These are phyloP conservation scores for Hsuehochloa calcarea DNA, from an alignment of 176 grass and related monocot genomes.

Conservation along the genomic window DNA sequence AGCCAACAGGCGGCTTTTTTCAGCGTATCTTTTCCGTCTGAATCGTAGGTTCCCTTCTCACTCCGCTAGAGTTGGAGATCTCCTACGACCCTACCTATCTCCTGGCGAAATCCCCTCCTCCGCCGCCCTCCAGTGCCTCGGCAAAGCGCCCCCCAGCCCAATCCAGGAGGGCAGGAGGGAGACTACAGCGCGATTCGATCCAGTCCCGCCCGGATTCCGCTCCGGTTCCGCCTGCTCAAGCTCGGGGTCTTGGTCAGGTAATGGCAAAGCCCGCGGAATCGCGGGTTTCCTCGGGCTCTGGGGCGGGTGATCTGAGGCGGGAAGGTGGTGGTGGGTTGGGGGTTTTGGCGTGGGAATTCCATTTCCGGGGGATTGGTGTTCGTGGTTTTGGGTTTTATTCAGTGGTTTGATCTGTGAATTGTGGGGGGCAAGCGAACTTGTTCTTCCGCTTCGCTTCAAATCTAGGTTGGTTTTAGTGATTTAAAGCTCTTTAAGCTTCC, in stretches of 20 bases:
- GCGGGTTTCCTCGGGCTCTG: background rate
- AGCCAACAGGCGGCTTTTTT: too few species aligned
- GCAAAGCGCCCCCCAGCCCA: background rate
- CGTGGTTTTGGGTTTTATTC: background rate
- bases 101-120: background rate
- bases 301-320: background rate
- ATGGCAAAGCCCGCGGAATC: background rate
- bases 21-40: too few species aligned
- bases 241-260: constrained; percentile 1
- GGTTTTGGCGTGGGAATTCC: background rate
- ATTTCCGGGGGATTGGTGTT: background rate
- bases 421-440: background rate
- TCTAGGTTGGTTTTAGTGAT: background rate
- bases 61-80: constrained; percentile 9
- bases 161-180: background rate
- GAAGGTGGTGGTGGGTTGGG: background rate
- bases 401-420: constrained; percentile 5
- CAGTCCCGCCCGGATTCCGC: background rate
- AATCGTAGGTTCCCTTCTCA: too few species aligned
- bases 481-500: background rate
- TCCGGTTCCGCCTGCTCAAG: background rate
- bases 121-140: background rate
- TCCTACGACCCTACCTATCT: background rate
- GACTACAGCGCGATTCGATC: background rate
- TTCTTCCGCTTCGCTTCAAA: background rate